Evolutionary conservation across 192 early-diverging fungal species (phyloP).

Genomic region (Coemansia sp.): DNA sequence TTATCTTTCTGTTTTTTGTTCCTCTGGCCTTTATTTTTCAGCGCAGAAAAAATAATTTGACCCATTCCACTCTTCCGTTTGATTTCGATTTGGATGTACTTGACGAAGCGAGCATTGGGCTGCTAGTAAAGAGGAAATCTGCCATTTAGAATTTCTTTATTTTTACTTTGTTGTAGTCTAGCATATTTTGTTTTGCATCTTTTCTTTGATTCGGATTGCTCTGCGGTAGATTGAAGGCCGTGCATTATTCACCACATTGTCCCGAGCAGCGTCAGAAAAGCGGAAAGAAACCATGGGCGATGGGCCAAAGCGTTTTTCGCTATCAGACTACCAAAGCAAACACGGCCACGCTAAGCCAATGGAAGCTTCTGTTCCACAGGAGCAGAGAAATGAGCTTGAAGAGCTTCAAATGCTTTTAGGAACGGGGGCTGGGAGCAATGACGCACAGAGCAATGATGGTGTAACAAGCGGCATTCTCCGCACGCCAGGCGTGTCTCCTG

Average conservation of each 20-base stretch:
- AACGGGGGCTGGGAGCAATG: slow-evolving; percentile 18
- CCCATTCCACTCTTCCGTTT: too few relatives aligned
- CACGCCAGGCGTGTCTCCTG: slow-evolving; percentile 47
- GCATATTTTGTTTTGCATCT: not conserved
- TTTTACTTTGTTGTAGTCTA: too few relatives aligned
- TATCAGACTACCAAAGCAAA: slow-evolving; percentile 55
- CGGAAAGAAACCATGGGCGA: slow-evolving; percentile 30
- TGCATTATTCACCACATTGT: not conserved
- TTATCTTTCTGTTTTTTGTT: too few relatives aligned
- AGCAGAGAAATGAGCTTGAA: slow-evolving; percentile 53
- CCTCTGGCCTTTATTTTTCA: too few relatives aligned
- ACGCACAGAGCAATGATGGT: not conserved
- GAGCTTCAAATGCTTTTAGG: slow-evolving; percentile 55
- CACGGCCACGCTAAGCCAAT: slow-evolving; percentile 38
- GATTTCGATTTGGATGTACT: too few relatives aligned
- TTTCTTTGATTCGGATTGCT: not conserved
- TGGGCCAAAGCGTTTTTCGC: slow-evolving; percentile 53
- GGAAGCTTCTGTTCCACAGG: slow-evolving; percentile 13
- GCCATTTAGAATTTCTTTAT: too few relatives aligned
- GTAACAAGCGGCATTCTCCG: slow-evolving; percentile 24
- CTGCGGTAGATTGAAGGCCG: not conserved
- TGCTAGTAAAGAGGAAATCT: too few relatives aligned
- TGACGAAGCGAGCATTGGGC: too few relatives aligned
- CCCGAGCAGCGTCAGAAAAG: not conserved
- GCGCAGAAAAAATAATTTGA: too few relatives aligned